Conservation (phyloP, 805 yeast species). For the Saccharomycopsis javanensis region DNA sequence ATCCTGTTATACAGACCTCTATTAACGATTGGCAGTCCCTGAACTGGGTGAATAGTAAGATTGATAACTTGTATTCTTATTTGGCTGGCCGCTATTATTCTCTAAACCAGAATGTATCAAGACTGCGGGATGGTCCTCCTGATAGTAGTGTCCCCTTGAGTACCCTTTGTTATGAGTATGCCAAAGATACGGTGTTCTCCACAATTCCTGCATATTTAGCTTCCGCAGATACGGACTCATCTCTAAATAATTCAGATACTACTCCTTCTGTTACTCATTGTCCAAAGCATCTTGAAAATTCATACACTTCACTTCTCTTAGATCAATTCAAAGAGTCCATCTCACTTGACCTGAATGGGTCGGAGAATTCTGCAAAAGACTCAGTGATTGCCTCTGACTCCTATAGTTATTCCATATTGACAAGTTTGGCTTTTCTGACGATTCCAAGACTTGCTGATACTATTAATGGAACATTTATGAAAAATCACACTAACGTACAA, state of each 20-base stretch:
- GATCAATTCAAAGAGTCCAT: conserved; percentile 14
- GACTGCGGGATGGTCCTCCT: neutral
- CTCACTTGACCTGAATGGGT: too few species aligned
- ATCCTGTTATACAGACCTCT: conserved; percentile 26
- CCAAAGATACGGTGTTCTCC: neutral
- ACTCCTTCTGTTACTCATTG: neutral
- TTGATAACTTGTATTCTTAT: neutral
- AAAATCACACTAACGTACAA: neutral
- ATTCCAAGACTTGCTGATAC: conserved; percentile 10
- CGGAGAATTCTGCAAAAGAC: too few species aligned
- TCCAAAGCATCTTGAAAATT: neutral
- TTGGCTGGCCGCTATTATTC: neutral
- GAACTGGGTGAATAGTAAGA: neutral
- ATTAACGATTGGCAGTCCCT: conserved; percentile 12
- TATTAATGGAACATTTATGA: neutral
- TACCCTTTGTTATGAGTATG: neutral
- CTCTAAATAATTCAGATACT: neutral
- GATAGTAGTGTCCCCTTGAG: neutral
- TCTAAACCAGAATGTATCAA: neutral
- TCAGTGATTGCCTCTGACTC: neutral
- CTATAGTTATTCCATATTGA: neutral
- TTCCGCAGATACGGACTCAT: neutral
- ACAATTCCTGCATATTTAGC: neutral
- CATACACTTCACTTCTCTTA: conserved; percentile 15
- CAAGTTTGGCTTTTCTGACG: conserved; percentile 13